A percentile compares a stretch with the other conserved stretches of the same genome.
Evolutionary conservation across 306 rosid species (phyloP).

Genomic region (Ziziphus jujuba): DNA sequence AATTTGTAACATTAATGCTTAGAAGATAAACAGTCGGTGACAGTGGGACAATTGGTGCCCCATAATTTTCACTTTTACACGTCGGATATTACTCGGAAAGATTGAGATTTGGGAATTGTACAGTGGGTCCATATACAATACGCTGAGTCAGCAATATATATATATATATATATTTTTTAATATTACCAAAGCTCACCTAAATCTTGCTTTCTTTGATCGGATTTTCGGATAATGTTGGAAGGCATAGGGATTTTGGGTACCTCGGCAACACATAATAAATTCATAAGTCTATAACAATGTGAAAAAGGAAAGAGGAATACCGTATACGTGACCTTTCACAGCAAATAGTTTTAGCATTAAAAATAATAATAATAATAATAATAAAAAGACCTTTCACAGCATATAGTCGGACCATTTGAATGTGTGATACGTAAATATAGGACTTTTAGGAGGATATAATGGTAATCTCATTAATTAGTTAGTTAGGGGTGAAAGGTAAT

Average conservation of each 20-base stretch:
- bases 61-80: conserved; percentile 20
- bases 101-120: background rate
- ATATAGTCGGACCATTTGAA: conserved; percentile 14
- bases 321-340: conserved; percentile 54
- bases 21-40: conserved; percentile 29
- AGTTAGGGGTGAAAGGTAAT: background rate
- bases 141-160: conserved; percentile 37
- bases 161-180: background rate
- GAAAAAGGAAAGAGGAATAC: conserved; percentile 3
- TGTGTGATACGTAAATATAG: background rate
- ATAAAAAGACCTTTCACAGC: conserved; percentile 49
- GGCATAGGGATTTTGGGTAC: conserved; percentile 1
- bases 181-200: background rate
- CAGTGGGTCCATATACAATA: background rate
- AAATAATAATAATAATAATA: no score
- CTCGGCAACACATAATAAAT: conserved; percentile 11
- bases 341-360: no score
- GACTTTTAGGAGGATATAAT: background rate
- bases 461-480: no score
- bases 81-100: conserved; percentile 26
- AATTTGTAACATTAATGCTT: background rate
- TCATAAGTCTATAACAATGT: no score
- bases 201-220: background rate
- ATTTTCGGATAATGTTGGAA: conserved; percentile 35
- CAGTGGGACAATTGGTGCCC: background rate